Evolutionary conservation across 805 yeast species (phyloP).

Genomic region (Saccharomyces cerevisiae): DNA sequence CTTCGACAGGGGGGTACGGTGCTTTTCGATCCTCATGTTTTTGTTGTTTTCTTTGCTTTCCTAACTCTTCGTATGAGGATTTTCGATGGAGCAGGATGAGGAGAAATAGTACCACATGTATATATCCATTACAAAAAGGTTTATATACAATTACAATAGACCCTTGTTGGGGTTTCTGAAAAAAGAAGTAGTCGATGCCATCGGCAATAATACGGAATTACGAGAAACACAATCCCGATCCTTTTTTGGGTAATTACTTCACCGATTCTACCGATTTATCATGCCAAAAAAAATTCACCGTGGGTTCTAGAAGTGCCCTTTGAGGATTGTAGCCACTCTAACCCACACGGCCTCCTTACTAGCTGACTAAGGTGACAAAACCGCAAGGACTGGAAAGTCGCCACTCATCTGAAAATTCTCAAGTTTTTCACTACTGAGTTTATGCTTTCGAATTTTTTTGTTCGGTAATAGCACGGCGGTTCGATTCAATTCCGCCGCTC

Average conservation of each 20-base stretch:
- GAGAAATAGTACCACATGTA: not conserved
- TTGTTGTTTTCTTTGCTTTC: not conserved
- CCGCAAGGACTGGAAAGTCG: not conserved
- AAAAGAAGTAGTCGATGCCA: not conserved
- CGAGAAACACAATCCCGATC: not conserved
- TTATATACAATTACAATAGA: not conserved
- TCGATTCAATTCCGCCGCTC: not conserved
- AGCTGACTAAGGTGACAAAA: not conserved
- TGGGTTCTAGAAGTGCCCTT: not conserved
- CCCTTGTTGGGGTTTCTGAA: not conserved
- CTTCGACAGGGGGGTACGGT: not conserved
- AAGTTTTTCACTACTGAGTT: not conserved
- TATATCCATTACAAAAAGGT: not conserved
- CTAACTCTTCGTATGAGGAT: not conserved
- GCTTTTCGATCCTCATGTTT: not conserved
- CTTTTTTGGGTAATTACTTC: not conserved
- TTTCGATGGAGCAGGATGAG: not conserved
- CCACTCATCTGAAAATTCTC: not conserved
- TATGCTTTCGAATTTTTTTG: not conserved
- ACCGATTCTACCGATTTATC: not conserved
- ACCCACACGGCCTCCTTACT: not conserved
- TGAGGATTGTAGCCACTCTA: not conserved
- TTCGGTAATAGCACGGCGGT: not conserved
- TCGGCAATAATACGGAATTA: not conserved
- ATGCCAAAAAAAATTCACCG: not conserved